Conservation (phyloP, 2,329 filamentous ascomycete species). For the Curvularia hawaiiensis region DNA sequence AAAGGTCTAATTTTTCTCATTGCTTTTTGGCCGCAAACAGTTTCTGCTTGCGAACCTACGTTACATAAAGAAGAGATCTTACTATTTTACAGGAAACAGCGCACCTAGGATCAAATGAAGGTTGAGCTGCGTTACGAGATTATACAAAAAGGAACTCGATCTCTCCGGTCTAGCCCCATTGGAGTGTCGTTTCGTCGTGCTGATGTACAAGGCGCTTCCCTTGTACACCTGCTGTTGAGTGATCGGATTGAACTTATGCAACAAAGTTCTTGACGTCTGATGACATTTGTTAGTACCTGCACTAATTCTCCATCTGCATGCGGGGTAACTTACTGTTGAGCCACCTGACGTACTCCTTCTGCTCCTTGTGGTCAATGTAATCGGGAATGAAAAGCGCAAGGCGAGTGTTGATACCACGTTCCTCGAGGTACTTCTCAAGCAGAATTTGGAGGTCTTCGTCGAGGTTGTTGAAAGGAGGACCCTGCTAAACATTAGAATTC, state of each 20-base stretch:
- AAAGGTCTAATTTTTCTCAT: not conserved
- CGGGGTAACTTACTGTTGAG: conserved; percentile 60
- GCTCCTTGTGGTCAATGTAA: conserved; percentile 98
- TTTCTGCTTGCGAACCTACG: not conserved
- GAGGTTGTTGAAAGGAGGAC: conserved; percentile 90
- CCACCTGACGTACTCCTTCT: conserved; percentile 95
- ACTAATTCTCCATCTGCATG: not conserved
- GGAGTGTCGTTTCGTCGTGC: conserved; percentile 9
- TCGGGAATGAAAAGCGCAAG: conserved; percentile 91
- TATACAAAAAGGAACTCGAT: conserved; percentile 24
- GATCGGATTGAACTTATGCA: conserved; percentile 52
- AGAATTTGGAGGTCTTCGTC: conserved; percentile 95
- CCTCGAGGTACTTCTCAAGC: conserved; percentile 91
- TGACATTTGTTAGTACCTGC: conserved; percentile 24
- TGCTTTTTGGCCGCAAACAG: not conserved
- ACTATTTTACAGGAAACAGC: conserved; percentile 38
- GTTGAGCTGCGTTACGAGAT: conserved; percentile 21
- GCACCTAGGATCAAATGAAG: conserved; percentile 16
- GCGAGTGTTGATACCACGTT: conserved; percentile 85
- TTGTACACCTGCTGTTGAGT: not conserved
- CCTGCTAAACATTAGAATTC: conserved; percentile 43
- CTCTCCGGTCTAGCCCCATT: not conserved
- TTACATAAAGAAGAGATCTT: conserved; percentile 3
- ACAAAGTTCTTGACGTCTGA: conserved; percentile 83
- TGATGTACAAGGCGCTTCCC: not conserved